A percentile compares a stretch with the other conserved stretches of the same genome.
Evolutionary conservation across 2,329 filamentous ascomycete genomes (phyloP).

Genomic region (Clarireedia monteithiana): DNA sequence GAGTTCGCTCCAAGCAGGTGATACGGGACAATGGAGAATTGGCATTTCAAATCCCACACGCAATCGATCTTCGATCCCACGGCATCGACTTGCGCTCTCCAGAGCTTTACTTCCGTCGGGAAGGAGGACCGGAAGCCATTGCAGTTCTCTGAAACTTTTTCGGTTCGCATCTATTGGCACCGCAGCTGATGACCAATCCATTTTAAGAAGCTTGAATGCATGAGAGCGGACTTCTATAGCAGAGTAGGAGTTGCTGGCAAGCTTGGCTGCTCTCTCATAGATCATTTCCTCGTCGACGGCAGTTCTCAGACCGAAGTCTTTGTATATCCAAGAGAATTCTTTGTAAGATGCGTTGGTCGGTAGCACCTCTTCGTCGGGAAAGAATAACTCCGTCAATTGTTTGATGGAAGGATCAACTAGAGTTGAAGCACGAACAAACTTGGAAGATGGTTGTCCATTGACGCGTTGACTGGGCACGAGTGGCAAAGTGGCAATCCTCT

Average conservation of each 20-base stretch:
- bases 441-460: slow-evolving; percentile 9
- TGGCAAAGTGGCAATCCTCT: slow-evolving; percentile 12
- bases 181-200: slow-evolving; percentile 5
- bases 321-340: slow-evolving; percentile 15
- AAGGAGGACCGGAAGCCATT: slow-evolving; percentile 18
- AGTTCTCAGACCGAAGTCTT: slow-evolving; percentile 17
- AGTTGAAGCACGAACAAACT: slow-evolving; percentile 13
- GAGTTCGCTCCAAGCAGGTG: slow-evolving; percentile 11
- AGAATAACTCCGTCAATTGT: slow-evolving; percentile 17
- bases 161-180: background rate
- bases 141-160: slow-evolving; percentile 5
- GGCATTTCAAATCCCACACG: slow-evolving; percentile 16
- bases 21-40: slow-evolving; percentile 9
- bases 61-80: slow-evolving; percentile 10
- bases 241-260: slow-evolving; percentile 9
- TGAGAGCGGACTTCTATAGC: slow-evolving; percentile 1
- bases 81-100: slow-evolving; percentile 15
- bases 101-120: slow-evolving; percentile 1
- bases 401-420: slow-evolving; percentile 17
- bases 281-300: slow-evolving; percentile 17
- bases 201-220: slow-evolving; percentile 9
- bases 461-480: slow-evolving; percentile 17
- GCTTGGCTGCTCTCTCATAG: slow-evolving; percentile 11
- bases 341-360: slow-evolving; percentile 16
- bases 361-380: slow-evolving; percentile 22